These are phyloP conservation scores for Boletus bicolor DNA, from an alignment of 768 basidiomycete species.

Conservation along the genomic window DNA sequence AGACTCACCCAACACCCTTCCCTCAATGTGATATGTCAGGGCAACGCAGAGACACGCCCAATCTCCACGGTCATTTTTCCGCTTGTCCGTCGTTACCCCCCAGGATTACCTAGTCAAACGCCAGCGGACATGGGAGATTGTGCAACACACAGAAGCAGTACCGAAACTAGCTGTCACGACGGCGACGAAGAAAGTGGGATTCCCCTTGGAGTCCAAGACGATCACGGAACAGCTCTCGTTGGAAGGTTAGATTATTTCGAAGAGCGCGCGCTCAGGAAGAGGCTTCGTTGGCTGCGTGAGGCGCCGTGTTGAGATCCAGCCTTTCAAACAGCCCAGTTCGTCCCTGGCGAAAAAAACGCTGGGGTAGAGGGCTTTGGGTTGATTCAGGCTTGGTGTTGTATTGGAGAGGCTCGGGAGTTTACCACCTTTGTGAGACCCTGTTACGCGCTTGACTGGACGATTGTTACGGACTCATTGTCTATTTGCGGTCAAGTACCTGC, in stretches of 20 bases:
- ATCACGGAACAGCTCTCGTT: neutral
- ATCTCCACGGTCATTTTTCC: neutral
- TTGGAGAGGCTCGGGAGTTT: slow-evolving; percentile 39
- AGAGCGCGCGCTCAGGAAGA: slow-evolving; percentile 31
- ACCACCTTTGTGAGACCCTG: slow-evolving; percentile 7
- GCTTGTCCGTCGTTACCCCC: neutral
- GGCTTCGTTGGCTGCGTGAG: slow-evolving; percentile 32
- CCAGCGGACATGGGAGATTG: neutral
- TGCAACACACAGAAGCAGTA: neutral
- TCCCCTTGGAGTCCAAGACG: neutral
- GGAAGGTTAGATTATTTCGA: slow-evolving; percentile 10
- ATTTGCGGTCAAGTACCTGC: too few species aligned
- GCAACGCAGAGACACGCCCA: neutral
- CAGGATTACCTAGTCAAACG: neutral
- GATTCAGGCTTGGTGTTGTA: too few species aligned
- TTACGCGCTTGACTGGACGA: too few species aligned
- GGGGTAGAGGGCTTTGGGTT: slow-evolving; percentile 57
- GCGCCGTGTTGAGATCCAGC: too few species aligned
- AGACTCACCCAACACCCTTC: neutral
- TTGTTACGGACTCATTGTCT: too few species aligned
- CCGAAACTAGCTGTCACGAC: neutral
- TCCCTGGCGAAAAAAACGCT: slow-evolving; percentile 28
- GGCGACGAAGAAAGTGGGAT: neutral
- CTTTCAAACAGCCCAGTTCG: slow-evolving; percentile 20
- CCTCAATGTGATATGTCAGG: neutral